Conservation (phyloP, 2,329 filamentous ascomycete genomes). For the Achaetomium macrosporum region DNA sequence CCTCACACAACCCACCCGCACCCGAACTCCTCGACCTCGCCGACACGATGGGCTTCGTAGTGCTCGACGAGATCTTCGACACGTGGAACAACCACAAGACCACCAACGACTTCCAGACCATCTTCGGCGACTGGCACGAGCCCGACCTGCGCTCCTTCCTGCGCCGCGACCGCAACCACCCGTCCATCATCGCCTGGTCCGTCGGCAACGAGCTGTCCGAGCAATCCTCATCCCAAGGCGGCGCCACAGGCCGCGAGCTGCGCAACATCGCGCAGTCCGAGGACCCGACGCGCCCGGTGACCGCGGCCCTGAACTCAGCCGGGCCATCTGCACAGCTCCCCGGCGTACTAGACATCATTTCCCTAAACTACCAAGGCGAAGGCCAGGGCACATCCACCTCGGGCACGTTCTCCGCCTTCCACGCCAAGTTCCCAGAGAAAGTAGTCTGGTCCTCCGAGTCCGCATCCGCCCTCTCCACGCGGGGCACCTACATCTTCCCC, state of each 20-base stretch:
- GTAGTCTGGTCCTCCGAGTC: conserved; percentile 40
- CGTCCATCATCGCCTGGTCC: conserved; percentile 48
- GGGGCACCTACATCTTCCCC: conserved; percentile 49
- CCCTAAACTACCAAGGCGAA: conserved; percentile 52
- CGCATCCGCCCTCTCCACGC: conserved; percentile 41
- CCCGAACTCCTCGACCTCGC: conserved; percentile 45
- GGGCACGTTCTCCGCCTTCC: conserved; percentile 38
- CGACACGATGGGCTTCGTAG: conserved; percentile 44
- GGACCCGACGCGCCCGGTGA: conserved; percentile 41
- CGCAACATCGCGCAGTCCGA: conserved; percentile 40
- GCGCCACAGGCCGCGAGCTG: conserved; percentile 31
- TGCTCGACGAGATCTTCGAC: conserved; percentile 51
- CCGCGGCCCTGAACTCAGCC: conserved; percentile 43
- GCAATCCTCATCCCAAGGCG: conserved; percentile 34
- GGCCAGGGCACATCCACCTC: conserved; percentile 31
- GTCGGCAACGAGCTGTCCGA: conserved; percentile 50
- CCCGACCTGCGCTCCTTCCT: conserved; percentile 45
- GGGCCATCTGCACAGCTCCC: conserved; percentile 35
- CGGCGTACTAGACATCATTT: conserved; percentile 40
- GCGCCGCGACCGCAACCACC: conserved; percentile 50
- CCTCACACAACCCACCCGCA: conserved; percentile 49
- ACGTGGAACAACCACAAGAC: conserved; percentile 43
- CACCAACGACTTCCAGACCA: conserved; percentile 43
- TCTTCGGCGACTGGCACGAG: conserved; percentile 50
- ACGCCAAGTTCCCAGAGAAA: conserved; percentile 40